These are phyloP conservation scores for Globisporangium middletonii DNA, from an alignment of 352 stramenopile genomes.

Conservation along the genomic window DNA sequence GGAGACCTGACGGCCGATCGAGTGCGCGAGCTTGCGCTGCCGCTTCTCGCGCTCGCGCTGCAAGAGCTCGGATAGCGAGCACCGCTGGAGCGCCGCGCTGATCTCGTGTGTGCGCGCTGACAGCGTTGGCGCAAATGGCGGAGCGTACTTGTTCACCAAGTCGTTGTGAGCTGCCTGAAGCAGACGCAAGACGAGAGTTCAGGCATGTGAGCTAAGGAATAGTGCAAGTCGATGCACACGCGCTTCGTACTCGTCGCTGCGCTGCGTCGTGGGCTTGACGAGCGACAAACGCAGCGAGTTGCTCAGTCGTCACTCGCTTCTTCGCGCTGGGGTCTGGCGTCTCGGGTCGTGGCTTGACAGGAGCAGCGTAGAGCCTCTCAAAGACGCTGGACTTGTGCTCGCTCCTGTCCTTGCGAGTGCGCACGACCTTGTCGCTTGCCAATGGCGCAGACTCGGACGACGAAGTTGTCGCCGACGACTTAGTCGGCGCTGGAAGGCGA, in stretches of 20 bases:
- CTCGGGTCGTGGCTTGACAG: not conserved
- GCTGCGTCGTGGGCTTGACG: conserved; percentile 12
- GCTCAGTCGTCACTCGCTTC: not conserved
- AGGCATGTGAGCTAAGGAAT: not conserved
- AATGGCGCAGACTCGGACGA: not conserved
- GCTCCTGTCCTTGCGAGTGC: not conserved
- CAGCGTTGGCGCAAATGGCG: conserved; percentile 21
- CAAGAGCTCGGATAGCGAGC: conserved; percentile 11
- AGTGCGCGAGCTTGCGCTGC: conserved; percentile 1
- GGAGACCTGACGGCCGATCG: not conserved
- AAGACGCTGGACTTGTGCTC: conserved; percentile 16
- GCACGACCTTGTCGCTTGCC: not conserved
- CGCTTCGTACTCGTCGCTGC: conserved; percentile 4
- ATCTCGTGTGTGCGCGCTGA: conserved; percentile 23
- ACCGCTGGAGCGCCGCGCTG: conserved; percentile 11
- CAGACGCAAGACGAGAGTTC: conserved; percentile 5
- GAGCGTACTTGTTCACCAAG: conserved; percentile 11
- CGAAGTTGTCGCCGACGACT: no score
- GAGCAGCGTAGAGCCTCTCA: conserved; percentile 17
- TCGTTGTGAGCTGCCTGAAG: conserved; percentile 3
- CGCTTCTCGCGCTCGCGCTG: conserved; percentile 10
- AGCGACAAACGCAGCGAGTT: conserved; percentile 20
- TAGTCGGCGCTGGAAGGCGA: not conserved
- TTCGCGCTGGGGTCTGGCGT: conserved; percentile 3
- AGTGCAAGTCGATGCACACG: no score